phyloP scores from a whole-genome alignment of 148 eudicot species.

The Limonium bicolor region DNA sequence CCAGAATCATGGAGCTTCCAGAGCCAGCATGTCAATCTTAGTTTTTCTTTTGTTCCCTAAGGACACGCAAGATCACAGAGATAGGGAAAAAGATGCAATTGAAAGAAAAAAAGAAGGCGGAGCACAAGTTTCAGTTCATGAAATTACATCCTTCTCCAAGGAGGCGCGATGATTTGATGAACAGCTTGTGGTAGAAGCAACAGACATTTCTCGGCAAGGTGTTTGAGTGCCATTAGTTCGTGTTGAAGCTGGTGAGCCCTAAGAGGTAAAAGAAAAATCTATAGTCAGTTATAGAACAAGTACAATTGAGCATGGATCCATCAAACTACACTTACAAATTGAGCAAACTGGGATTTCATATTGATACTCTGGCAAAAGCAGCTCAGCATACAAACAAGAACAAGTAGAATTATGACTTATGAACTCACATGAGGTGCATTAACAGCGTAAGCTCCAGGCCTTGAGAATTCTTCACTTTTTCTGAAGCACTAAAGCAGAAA shows the following conservation, averaged over 20 bases:
- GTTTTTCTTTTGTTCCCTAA: not conserved
- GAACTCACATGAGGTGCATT: conserved; percentile 33
- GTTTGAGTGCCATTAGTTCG: conserved; percentile 27
- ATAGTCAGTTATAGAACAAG: not conserved
- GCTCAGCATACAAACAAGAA: not conserved
- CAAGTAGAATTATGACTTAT: not conserved
- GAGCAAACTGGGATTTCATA: not conserved
- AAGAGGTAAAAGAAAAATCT: conserved; percentile 1
- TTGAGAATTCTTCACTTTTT: conserved; percentile 21
- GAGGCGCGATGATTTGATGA: conserved; percentile 49
- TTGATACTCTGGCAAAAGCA: not conserved
- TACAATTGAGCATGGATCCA: not conserved
- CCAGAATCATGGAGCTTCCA: not conserved
- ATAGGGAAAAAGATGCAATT: not conserved
- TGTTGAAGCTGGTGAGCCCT: conserved; percentile 30
- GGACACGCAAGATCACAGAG: not conserved
- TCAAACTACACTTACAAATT: not conserved
- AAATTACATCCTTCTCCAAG: conserved; percentile 79
- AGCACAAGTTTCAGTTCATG: conserved; percentile 4
- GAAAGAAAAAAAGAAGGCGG: not conserved
- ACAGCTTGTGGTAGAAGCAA: conserved; percentile 15
- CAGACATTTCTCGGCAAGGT: conserved; percentile 23
- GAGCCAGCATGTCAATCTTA: not conserved
- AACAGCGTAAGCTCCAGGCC: conserved; percentile 22
- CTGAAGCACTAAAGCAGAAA: conserved; percentile 60